Conservation (phyloP, 2,329 filamentous ascomycete species). For the Mycogone perniciosa region DNA sequence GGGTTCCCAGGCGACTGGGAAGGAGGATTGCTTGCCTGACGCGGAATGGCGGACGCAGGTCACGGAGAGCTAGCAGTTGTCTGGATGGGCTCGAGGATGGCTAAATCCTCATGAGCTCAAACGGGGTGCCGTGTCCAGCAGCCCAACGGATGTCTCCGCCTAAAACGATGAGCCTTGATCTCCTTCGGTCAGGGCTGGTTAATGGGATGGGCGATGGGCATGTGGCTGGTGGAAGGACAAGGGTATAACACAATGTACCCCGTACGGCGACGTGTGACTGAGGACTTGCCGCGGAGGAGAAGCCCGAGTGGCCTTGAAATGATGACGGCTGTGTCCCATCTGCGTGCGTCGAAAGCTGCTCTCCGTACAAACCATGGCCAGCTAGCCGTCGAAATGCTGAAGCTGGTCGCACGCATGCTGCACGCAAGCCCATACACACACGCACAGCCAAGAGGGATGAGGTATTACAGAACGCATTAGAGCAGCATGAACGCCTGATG, state of each 20-base stretch:
- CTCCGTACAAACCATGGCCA: neutral
- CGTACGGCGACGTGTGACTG: neutral
- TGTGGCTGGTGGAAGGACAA: neutral
- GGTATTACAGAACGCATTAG: constrained; percentile 1
- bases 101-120: no score
- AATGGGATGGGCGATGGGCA: neutral
- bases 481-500: neutral
- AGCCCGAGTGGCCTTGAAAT: neutral
- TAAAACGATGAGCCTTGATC: neutral
- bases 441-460: neutral
- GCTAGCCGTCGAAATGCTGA: neutral
- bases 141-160: neutral
- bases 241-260: neutral
- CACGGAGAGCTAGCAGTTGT: neutral
- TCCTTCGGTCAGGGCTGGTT: neutral
- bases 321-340: neutral
- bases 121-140: no score
- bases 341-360: neutral
- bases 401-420: constrained; percentile 24
- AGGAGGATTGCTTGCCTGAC: neutral
- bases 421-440: constrained; percentile 2
- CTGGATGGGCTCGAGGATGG: neutral
- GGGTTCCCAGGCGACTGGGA: neutral
- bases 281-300: neutral
- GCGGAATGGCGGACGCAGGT: neutral